Evolutionary conservation across 2,329 filamentous ascomycete genomes (phyloP).

Genomic region (Coccinonectria pachysandricola): DNA sequence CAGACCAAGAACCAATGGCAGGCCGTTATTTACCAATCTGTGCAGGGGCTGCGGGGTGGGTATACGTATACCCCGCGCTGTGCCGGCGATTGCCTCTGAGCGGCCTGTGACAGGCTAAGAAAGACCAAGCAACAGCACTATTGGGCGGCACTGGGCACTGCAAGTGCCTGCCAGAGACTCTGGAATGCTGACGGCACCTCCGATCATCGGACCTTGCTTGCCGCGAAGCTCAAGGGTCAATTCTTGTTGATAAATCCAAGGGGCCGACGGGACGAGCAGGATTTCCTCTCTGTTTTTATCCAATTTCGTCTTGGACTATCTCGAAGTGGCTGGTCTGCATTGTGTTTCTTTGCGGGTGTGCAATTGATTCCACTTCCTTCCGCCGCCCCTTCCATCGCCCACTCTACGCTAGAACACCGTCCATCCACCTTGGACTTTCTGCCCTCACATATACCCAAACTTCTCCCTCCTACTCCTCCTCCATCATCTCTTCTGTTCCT

Average conservation of each 20-base stretch:
- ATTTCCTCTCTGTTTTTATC: slow-evolving; percentile 7
- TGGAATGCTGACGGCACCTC: slow-evolving; percentile 19
- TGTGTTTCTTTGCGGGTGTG: too few relatives aligned
- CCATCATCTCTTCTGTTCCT: slow-evolving; percentile 1
- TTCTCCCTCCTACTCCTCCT: slow-evolving; percentile 1
- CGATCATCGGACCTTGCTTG: slow-evolving; percentile 21
- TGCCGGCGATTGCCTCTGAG: too few relatives aligned
- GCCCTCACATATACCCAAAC: slow-evolving; percentile 2
- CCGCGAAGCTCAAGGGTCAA: slow-evolving; percentile 17
- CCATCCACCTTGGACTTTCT: slow-evolving; percentile 1
- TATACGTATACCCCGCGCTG: slow-evolving; percentile 21
- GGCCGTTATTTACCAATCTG: slow-evolving; percentile 20
- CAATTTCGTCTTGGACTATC: slow-evolving; percentile 3
- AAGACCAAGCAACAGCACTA: too few relatives aligned
- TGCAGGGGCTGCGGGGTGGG: slow-evolving; percentile 11
- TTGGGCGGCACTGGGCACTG: too few relatives aligned
- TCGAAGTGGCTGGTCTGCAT: too few relatives aligned
- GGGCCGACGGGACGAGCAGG: slow-evolving; percentile 8
- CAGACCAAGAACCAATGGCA: slow-evolving; percentile 14
- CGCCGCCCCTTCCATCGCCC: too few relatives aligned
- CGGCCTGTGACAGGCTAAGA: too few relatives aligned
- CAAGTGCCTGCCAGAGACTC: too few relatives aligned
- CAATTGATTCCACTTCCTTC: too few relatives aligned
- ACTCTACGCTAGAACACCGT: too few relatives aligned
- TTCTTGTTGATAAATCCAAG: slow-evolving; percentile 19